Conservation (phyloP, 2,329 filamentous ascomycete genomes). For the Monilinia fructigena region DNA sequence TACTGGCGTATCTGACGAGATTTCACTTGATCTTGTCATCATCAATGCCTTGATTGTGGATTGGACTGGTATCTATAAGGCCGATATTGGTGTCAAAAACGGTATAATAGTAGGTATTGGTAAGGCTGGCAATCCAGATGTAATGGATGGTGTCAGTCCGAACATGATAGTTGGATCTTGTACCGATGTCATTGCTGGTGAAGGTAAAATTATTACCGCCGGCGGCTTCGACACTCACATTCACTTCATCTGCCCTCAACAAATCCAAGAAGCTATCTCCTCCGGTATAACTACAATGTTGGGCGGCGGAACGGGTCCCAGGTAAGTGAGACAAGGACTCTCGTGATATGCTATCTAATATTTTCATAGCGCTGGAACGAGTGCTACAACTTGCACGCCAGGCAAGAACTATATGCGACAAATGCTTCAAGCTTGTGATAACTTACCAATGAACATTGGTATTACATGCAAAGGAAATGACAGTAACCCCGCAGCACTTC, state of each 20-base stretch:
- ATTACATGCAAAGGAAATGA: constrained; percentile 96
- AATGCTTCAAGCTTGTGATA: constrained; percentile 87
- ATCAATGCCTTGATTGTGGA: constrained; percentile 89
- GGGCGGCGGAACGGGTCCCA: constrained; percentile 89
- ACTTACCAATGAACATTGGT: constrained; percentile 79
- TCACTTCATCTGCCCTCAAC: constrained; percentile 93
- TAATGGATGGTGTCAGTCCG: constrained; percentile 83
- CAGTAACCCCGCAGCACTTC: constrained; percentile 64
- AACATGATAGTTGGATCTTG: constrained; percentile 81
- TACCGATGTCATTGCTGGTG: constrained; percentile 88
- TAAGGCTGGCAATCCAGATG: constrained; percentile 94
- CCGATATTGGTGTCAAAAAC: constrained; percentile 89
- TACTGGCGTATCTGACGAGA: constrained; percentile 67
- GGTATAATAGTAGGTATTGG: constrained; percentile 85
- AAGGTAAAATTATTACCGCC: constrained; percentile 86
- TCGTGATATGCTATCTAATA: constrained; percentile 23
- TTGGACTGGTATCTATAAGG: constrained; percentile 92
- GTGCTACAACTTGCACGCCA: constrained; percentile 90
- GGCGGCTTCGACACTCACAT: constrained; percentile 89
- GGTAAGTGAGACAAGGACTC: constrained; percentile 44
- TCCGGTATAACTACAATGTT: constrained; percentile 88
- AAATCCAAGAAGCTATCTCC: constrained; percentile 77
- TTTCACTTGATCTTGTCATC: constrained; percentile 80
- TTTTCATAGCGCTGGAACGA: constrained; percentile 69
- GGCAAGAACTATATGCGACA: constrained; percentile 77